Conservation (phyloP, 208 protist genomes). For the Crithidia bombi region DNA sequence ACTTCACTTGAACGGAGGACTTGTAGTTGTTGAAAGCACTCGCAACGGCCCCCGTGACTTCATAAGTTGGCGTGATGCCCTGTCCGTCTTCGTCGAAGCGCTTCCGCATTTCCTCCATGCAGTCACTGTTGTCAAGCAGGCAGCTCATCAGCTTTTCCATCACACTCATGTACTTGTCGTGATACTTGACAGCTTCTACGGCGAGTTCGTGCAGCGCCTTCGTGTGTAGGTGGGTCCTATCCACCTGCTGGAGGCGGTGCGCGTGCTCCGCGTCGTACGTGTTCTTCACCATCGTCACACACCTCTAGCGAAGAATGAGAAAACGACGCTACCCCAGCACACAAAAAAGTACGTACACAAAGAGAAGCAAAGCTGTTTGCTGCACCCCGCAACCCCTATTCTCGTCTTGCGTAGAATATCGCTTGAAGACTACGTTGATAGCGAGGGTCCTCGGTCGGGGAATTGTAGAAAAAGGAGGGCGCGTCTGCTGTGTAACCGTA, state of each 20-base stretch:
- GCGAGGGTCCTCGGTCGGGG: no score
- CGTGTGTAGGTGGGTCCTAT: neutral
- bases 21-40: neutral
- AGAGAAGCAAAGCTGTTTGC: no score
- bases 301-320: no score
- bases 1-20: neutral
- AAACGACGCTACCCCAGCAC: no score
- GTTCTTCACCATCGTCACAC: no score
- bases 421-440: no score
- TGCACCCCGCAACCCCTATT: no score
- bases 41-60: neutral
- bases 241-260: neutral
- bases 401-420: no score
- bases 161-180: slow-evolving; percentile 6
- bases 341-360: no score
- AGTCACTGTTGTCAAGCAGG: slow-evolving; percentile 2
- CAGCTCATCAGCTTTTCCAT: neutral
- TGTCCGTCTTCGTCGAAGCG: neutral
- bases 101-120: slow-evolving; percentile 2
- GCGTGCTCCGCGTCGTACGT: neutral
- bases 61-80: neutral
- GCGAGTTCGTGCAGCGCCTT: neutral
- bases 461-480: no score
- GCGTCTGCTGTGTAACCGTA: no score
- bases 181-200: neutral